Evolutionary conservation across 2,329 filamentous ascomycete genomes (phyloP).

Genomic region (Fulvia fulva): DNA sequence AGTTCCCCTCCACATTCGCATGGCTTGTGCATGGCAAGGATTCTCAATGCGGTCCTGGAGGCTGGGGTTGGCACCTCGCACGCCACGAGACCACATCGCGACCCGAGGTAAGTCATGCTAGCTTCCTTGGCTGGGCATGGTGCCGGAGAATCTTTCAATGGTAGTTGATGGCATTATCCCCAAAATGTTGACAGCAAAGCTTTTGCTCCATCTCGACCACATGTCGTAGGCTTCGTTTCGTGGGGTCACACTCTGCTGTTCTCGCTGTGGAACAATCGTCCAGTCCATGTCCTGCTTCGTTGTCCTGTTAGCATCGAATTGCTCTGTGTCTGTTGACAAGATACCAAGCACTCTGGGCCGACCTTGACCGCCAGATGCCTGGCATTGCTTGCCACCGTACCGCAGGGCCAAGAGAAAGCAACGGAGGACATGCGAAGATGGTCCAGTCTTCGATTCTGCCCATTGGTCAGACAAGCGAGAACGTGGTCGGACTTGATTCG

Average conservation of each 20-base stretch:
- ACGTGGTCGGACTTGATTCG: background rate
- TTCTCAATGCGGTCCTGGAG: background rate
- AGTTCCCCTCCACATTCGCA: conserved; percentile 18
- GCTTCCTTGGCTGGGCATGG: background rate
- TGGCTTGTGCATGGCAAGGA: conserved; percentile 4
- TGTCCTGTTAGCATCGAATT: no score
- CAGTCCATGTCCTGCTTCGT: background rate
- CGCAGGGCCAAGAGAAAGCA: background rate
- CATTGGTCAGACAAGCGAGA: background rate
- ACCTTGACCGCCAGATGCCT: background rate
- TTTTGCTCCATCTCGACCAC: background rate
- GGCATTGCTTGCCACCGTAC: background rate
- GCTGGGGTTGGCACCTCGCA: background rate
- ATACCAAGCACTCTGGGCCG: background rate
- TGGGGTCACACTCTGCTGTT: background rate
- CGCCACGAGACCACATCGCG: background rate
- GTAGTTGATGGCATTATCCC: background rate
- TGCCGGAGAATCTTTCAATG: background rate
- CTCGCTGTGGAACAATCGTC: background rate
- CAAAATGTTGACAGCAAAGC: background rate
- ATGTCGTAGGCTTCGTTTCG: background rate
- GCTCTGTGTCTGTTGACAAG: background rate
- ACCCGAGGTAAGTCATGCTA: background rate
- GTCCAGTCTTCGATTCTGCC: background rate
- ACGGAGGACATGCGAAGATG: background rate